Base-by-base conservation (phyloP, 163 green algal genomes). In the Coccomyxa subellipsoidea region DNA sequence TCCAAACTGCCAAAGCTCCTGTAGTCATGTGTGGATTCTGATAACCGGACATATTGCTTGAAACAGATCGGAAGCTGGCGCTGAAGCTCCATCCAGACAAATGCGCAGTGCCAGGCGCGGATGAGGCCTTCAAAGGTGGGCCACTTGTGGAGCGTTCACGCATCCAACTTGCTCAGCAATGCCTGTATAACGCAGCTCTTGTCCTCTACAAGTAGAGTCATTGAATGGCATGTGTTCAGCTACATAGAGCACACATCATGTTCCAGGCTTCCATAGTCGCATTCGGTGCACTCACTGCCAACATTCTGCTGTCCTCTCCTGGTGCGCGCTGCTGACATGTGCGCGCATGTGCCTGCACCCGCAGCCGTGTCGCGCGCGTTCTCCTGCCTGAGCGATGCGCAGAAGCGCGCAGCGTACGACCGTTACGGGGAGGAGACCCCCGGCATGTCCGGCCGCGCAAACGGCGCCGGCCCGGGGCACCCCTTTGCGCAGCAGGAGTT, bases 61-160 rank as follows among this genome's bases (percentile, higher is more conserved):
- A 18, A 36, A 47, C 70, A 77, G 70, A 80, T 66, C 38, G 76
- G 39, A 80, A 80, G 38, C 38, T 80, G 76, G 76, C 76, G 10
- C 29, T 80, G 37, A 80, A 80, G 38, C 76, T 80, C 18, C 76
- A 80, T 36, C 76, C 76, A 70, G 76, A 80, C 76, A 80, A 80
- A 38, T 70, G 39, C 88, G 87, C 89, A 82, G 91, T 88, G 9
- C 78, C 75, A 1, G 85, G 90, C 3, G 91, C 93, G 31, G 94
- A 97, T 40, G 95, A 98, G 78, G 94, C 93, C 0, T 98, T 98
- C 87, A 98, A 98, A 89, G 81, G 81, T 91, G 29, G 4, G 0
- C 36, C 34, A 34, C 54, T 0, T 35, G 25, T 21, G 15, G 18
- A 18, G 2, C 32, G 6, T 4, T 35, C 7, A 32, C 4, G 29